These are phyloP conservation scores for Breviolum minutum DNA, from an alignment of 73 alveolate genomes.

Conservation along the genomic window DNA sequence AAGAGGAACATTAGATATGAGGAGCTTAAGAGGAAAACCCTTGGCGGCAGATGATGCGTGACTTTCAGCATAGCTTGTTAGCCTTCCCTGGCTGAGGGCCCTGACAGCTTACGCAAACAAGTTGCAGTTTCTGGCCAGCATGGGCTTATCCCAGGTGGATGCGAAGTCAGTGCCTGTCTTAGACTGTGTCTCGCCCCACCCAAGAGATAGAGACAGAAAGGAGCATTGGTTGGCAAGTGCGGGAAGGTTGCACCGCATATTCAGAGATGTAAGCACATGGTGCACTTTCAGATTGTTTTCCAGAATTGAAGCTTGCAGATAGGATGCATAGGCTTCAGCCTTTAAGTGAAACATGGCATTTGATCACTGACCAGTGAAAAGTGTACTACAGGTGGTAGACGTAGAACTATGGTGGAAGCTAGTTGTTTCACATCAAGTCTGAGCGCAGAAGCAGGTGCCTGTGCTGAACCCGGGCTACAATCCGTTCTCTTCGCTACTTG, in stretches of 20 bases:
- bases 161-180: conserved; percentile 3
- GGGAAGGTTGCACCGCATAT: not conserved
- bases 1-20: not conserved
- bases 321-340: too few relatives aligned
- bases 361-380: too few relatives aligned
- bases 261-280: not conserved
- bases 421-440: not conserved
- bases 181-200: not conserved
- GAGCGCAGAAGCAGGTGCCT: not conserved
- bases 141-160: conserved; percentile 29
- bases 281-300: not conserved
- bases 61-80: too few relatives aligned
- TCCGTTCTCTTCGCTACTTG: conserved; percentile 27
- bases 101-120: conserved; percentile 71
- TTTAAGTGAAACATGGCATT: too few relatives aligned
- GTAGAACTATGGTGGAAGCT: too few relatives aligned
- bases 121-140: conserved; percentile 83
- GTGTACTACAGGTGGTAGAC: too few relatives aligned
- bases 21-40: too few relatives aligned
- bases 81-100: conserved; percentile 28
- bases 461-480: conserved; percentile 35
- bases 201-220: too few relatives aligned
- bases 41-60: too few relatives aligned
- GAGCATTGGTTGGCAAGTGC: not conserved
- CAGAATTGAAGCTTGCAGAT: not conserved